phyloP scores from a whole-genome alignment of 345 rosid genomes.

The Lepidium didymum region DNA sequence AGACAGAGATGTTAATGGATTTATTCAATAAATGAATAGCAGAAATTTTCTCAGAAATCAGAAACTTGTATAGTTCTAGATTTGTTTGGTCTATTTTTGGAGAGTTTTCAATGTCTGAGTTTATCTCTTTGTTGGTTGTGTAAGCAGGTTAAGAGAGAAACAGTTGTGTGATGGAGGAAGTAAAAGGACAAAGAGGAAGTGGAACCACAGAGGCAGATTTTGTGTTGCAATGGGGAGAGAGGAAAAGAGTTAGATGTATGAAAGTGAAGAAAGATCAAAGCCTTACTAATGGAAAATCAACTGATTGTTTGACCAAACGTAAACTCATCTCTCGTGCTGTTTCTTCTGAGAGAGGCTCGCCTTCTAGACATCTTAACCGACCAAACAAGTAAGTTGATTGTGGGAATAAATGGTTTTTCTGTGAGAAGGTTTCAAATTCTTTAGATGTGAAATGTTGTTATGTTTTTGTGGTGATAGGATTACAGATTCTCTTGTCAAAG shows the following conservation, averaged over 20 bases:
- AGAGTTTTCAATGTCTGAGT: neutral
- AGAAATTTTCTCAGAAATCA: neutral
- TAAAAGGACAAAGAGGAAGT: slow-evolving; percentile 46
- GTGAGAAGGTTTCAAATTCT: neutral
- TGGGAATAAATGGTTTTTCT: neutral
- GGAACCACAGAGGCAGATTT: slow-evolving; percentile 62
- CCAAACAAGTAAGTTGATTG: slow-evolving; percentile 43
- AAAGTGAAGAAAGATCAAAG: slow-evolving; percentile 60
- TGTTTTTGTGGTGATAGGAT: slow-evolving; percentile 36
- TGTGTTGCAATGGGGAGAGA: slow-evolving; percentile 86
- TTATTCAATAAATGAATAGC: neutral
- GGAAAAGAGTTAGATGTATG: slow-evolving; percentile 78
- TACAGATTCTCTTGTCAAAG: slow-evolving; percentile 39
- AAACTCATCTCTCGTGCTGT: slow-evolving; percentile 42
- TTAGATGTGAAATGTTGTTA: neutral
- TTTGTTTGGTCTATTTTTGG: neutral
- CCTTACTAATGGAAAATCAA: slow-evolving; percentile 39
- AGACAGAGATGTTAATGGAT: neutral
- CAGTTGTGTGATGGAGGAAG: slow-evolving; percentile 52
- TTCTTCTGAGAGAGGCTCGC: slow-evolving; percentile 44
- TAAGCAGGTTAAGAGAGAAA: slow-evolving; percentile 3
- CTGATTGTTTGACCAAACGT: slow-evolving; percentile 48
- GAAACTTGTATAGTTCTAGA: no score
- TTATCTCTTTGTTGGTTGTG: slow-evolving; percentile 9
- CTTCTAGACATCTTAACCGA: slow-evolving; percentile 41